phyloP scores from a whole-genome alignment of 2,329 filamentous ascomycete species.

The Penicillium verrucosum region DNA sequence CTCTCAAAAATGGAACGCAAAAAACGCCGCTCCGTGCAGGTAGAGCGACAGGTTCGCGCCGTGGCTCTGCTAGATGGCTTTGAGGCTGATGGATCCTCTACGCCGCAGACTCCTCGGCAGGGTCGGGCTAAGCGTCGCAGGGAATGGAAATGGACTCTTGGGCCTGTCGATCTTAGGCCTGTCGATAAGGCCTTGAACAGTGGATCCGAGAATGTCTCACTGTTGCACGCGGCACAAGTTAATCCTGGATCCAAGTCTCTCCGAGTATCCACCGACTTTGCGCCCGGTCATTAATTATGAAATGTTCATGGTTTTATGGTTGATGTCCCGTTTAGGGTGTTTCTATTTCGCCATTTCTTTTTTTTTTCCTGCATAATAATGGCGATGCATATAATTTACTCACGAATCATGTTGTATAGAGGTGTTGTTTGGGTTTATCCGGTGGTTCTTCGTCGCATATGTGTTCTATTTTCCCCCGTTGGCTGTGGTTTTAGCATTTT shows the following conservation, averaged over 20 bases:
- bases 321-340: constrained; percentile 1
- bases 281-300: constrained; percentile 1
- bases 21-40: constrained; percentile 32
- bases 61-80: constrained; percentile 41
- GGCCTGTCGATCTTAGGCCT: constrained; percentile 45
- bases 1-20: constrained; percentile 34
- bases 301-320: neutral
- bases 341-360: neutral
- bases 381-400: constrained; percentile 16
- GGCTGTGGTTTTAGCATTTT: neutral
- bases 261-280: neutral
- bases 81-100: constrained; percentile 47
- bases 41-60: constrained; percentile 39
- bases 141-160: constrained; percentile 59
- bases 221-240: neutral
- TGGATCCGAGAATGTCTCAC: constrained; percentile 3
- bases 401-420: constrained; percentile 23
- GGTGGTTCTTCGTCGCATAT: neutral
- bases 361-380: constrained; percentile 10
- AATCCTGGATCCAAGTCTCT: neutral
- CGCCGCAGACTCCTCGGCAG: constrained; percentile 53
- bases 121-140: constrained; percentile 52
- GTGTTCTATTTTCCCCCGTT: neutral
- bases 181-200: constrained; percentile 24
- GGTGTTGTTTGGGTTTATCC: constrained; percentile 14